Percentiles rank a stretch among this genome's conserved stretches.
Evolutionary conservation across 2,329 filamentous ascomycete genomes (phyloP).

Genomic region (Ophiostoma ips): DNA sequence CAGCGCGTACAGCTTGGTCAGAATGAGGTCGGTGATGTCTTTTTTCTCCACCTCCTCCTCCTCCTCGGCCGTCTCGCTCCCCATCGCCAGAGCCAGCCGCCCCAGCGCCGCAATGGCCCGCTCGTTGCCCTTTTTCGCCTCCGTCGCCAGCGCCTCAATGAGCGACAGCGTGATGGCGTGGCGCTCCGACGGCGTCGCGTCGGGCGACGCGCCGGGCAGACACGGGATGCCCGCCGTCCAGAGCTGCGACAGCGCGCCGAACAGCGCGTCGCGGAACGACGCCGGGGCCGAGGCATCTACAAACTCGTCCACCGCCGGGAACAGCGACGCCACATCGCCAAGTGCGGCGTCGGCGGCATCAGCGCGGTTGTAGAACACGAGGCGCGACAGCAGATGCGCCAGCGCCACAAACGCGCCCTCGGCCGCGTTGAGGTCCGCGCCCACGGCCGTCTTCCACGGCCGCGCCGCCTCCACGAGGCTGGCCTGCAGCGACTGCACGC

Average conservation of each 20-base stretch:
- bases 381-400: slow-evolving; percentile 29
- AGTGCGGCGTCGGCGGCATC: background rate
- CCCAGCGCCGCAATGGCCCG: slow-evolving; percentile 71
- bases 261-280: slow-evolving; percentile 29
- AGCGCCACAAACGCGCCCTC: slow-evolving; percentile 35
- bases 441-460: slow-evolving; percentile 36
- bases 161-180: slow-evolving; percentile 27
- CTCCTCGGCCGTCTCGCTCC: slow-evolving; percentile 2
- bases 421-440: slow-evolving; percentile 29
- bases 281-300: slow-evolving; percentile 6
- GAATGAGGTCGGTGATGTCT: slow-evolving; percentile 37
- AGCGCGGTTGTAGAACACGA: slow-evolving; percentile 31
- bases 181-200: background rate
- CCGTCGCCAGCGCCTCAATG: slow-evolving; percentile 47
- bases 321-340: background rate
- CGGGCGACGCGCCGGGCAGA: slow-evolving; percentile 15
- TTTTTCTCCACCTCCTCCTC: background rate
- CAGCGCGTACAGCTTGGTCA: slow-evolving; percentile 57
- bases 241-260: slow-evolving; percentile 32
- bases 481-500: slow-evolving; percentile 28
- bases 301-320: slow-evolving; percentile 13
- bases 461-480: slow-evolving; percentile 32
- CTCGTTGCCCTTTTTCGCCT: slow-evolving; percentile 70
- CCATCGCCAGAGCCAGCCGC: slow-evolving; percentile 45
- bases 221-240: slow-evolving; percentile 27